A percentile compares a stretch with the other conserved stretches of the same genome.
Conservation (phyloP, 306 rosid genomes). For the Ceratonia siliqua region DNA sequence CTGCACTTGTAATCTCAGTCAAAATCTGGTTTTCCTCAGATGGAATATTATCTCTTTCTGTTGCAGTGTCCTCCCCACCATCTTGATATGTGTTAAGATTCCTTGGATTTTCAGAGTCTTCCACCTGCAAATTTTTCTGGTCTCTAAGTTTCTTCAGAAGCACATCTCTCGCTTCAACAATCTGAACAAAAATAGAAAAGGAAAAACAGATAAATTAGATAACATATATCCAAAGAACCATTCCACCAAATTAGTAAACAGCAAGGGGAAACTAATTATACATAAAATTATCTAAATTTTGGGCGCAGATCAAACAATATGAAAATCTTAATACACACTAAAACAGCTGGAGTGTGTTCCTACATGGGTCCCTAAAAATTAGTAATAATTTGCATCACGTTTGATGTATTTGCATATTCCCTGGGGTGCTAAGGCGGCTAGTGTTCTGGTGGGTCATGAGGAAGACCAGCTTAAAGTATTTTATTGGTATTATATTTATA, state of each 20-base stretch:
- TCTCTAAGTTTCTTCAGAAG: conserved; percentile 62
- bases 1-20: conserved; percentile 40
- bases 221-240: neutral
- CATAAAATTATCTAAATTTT: neutral
- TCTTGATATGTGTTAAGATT: too few relatives aligned
- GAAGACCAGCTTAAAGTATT: too few relatives aligned
- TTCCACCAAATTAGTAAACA: conserved; percentile 10
- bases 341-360: conserved; percentile 22
- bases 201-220: conserved; percentile 5
- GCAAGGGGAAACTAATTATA: neutral
- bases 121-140: conserved; percentile 43
- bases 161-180: conserved; percentile 68
- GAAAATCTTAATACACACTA: conserved; percentile 1
- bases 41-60: conserved; percentile 31
- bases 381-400: too few relatives aligned
- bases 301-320: conserved; percentile 14
- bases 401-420: too few relatives aligned
- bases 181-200: conserved; percentile 47
- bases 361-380: too few relatives aligned
- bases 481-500: too few relatives aligned
- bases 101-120: conserved; percentile 33
- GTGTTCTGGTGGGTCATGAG: too few relatives aligned
- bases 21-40: conserved; percentile 33
- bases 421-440: too few relatives aligned
- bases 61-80: conserved; percentile 38